Evolutionary conservation across 1,284 basidiomycete genomes (phyloP).

Genomic region (Inonotus obliquus): DNA sequence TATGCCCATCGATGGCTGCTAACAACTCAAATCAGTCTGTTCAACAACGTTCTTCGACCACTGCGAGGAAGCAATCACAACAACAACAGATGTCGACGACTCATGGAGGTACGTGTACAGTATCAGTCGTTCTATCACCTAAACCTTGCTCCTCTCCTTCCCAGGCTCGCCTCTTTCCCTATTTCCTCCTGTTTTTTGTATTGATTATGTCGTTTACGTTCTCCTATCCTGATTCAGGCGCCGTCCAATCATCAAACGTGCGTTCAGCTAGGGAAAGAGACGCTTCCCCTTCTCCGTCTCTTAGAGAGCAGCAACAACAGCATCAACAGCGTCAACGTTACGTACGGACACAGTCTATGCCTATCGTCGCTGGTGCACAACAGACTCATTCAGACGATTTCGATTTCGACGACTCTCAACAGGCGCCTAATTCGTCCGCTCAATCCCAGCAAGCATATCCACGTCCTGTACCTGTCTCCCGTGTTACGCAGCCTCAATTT

Average conservation of each 20-base stretch:
- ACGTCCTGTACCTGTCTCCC: constrained; percentile 40
- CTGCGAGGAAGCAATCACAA: no score
- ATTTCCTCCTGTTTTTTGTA: background rate
- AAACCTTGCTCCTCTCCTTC: background rate
- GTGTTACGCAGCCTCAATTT: constrained; percentile 43
- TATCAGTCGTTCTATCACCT: background rate
- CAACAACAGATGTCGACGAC: background rate
- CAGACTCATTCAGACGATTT: constrained; percentile 1
- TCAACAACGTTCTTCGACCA: no score
- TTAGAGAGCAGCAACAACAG: constrained; percentile 36
- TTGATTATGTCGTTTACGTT: background rate
- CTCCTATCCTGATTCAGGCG: background rate
- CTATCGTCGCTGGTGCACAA: constrained; percentile 45
- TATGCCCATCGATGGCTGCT: no score
- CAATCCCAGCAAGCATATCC: background rate
- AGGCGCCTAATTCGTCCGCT: background rate
- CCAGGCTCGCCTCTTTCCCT: background rate
- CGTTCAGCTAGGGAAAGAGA: constrained; percentile 37
- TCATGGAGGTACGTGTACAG: background rate
- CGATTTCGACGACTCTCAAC: background rate
- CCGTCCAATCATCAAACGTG: constrained; percentile 6
- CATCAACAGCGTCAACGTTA: constrained; percentile 40
- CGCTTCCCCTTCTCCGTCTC: constrained; percentile 62
- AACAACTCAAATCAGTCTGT: no score
- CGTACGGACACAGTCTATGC: constrained; percentile 56